Conservation (phyloP, 2,329 filamentous ascomycete genomes). For the Gaeumannomyces tritici region DNA sequence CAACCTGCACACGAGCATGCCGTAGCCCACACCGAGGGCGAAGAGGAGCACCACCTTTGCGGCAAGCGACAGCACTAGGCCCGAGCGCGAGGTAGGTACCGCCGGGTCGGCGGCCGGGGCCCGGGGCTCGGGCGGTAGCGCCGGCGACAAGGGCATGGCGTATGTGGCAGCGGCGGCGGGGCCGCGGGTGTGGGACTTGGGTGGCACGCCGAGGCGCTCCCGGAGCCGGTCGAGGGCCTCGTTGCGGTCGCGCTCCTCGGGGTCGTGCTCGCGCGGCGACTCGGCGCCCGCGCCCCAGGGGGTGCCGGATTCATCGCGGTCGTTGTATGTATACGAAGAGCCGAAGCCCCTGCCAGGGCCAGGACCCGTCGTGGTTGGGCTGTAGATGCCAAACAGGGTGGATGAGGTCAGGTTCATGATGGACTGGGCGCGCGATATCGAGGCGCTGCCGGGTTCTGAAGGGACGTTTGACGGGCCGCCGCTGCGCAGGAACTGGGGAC, state of each 20-base stretch:
- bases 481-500: background rate
- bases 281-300: slow-evolving; percentile 74
- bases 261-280: slow-evolving; percentile 38
- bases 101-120: slow-evolving; percentile 12
- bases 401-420: slow-evolving; percentile 80
- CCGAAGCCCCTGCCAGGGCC: slow-evolving; percentile 12
- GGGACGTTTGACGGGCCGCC: slow-evolving; percentile 4
- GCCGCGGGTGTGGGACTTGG: background rate
- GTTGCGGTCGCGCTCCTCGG: background rate
- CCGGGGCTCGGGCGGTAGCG: slow-evolving; percentile 18
- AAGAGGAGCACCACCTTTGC: slow-evolving; percentile 60
- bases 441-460: slow-evolving; percentile 7
- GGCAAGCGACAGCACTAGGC: slow-evolving; percentile 37
- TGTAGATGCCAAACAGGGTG: slow-evolving; percentile 88
- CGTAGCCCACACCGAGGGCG: slow-evolving; percentile 72
- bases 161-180: background rate
- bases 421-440: slow-evolving; percentile 62
- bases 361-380: slow-evolving; percentile 36
- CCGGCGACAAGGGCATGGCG: slow-evolving; percentile 7
- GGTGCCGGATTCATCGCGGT: slow-evolving; percentile 48
- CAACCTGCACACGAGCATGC: slow-evolving; percentile 68
- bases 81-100: slow-evolving; percentile 11
- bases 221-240: slow-evolving; percentile 1
- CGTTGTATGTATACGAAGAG: slow-evolving; percentile 11
- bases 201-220: slow-evolving; percentile 1